Evolutionary conservation across 371 early-diverging fungal species (phyloP).

Genomic region (Mucor ambiguus): DNA sequence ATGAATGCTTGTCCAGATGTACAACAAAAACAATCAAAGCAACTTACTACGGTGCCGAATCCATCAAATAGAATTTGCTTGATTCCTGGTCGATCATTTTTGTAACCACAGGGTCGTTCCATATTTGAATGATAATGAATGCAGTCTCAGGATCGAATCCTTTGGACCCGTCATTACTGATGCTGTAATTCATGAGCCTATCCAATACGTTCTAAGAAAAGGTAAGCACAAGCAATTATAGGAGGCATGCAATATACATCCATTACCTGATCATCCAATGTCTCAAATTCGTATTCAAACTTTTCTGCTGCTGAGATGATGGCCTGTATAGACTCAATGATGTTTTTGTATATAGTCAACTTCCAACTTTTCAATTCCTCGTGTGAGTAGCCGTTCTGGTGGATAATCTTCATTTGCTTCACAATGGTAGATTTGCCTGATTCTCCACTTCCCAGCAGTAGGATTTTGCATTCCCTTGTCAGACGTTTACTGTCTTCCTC

Average conservation of each 20-base stretch:
- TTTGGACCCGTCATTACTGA: constrained; percentile 4
- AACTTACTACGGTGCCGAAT: constrained; percentile 78
- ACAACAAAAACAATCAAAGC: neutral
- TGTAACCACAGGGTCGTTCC: constrained; percentile 66
- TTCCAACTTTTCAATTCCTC: constrained; percentile 78
- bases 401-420: constrained; percentile 94
- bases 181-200: neutral
- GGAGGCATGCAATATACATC: neutral
- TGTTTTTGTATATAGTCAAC: constrained; percentile 76
- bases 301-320: constrained; percentile 63
- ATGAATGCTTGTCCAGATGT: constrained; percentile 42
- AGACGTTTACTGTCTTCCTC: constrained; percentile 58
- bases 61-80: constrained; percentile 80
- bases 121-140: constrained; percentile 64
- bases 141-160: constrained; percentile 42
- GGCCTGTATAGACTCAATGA: constrained; percentile 71
- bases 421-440: constrained; percentile 92
- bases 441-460: constrained; percentile 83
- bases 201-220: neutral
- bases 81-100: constrained; percentile 56
- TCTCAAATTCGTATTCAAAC: constrained; percentile 15
- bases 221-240: neutral
- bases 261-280: constrained; percentile 6
- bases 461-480: constrained; percentile 71
- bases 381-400: constrained; percentile 82